Conservation (phyloP, 371 early-diverging fungal genomes). For the Actinomortierella wolfii region DNA sequence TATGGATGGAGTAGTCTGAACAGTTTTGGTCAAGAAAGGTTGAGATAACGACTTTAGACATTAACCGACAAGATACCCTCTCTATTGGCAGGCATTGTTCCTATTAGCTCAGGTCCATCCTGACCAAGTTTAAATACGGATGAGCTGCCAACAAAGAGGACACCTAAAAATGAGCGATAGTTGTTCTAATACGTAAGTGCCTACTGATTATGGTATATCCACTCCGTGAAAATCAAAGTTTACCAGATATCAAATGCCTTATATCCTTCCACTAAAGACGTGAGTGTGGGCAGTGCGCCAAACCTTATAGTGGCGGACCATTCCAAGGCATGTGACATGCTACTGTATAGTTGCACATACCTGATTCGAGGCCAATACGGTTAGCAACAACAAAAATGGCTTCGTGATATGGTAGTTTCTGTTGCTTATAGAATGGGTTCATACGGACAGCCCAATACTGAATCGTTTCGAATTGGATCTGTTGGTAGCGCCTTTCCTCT, state of each 20-base stretch:
- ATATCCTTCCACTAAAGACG: not conserved
- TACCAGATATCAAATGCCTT: too few species aligned
- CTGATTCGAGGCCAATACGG: slow-evolving; percentile 69
- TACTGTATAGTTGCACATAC: slow-evolving; percentile 19
- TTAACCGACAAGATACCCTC: slow-evolving; percentile 26
- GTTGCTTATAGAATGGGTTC: slow-evolving; percentile 47
- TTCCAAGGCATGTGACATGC: not conserved
- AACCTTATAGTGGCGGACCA: not conserved
- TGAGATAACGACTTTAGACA: not conserved
- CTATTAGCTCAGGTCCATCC: slow-evolving; percentile 20
- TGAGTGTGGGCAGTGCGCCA: not conserved
- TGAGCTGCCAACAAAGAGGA: slow-evolving; percentile 34
- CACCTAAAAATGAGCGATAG: slow-evolving; percentile 7
- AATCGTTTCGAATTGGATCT: slow-evolving; percentile 43
- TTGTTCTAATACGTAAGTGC: not conserved
- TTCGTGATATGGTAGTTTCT: slow-evolving; percentile 2
- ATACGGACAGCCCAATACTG: slow-evolving; percentile 69
- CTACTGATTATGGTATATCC: not conserved
- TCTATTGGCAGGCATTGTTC: slow-evolving; percentile 14
- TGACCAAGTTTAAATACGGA: slow-evolving; percentile 25
- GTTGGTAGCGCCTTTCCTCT: not conserved
- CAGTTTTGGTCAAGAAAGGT: not conserved
- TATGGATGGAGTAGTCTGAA: too few species aligned
- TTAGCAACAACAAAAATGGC: slow-evolving; percentile 63
- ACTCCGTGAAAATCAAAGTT: not conserved